phyloP scores from a whole-genome alignment of 345 rosid species.

The Hibiscus tridactylites region DNA sequence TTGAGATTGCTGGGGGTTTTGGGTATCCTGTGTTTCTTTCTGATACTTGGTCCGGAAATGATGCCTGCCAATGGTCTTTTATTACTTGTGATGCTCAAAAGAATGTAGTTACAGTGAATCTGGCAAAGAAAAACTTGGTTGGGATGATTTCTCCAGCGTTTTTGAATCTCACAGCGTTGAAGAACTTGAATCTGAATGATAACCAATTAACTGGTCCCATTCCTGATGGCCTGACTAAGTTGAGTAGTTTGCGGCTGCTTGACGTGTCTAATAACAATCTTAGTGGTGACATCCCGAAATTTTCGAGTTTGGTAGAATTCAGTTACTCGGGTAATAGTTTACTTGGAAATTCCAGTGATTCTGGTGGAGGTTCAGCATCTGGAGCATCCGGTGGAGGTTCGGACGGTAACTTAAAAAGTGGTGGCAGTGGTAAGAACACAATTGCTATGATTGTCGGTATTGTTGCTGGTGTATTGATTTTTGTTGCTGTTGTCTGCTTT shows the following conservation, averaged over 20 bases:
- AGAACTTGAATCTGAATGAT: conserved; percentile 40
- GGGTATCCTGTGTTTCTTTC: conserved; percentile 54
- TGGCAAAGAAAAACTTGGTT: conserved; percentile 34
- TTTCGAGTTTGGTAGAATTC: conserved; percentile 36
- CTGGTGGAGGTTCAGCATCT: conserved; percentile 19
- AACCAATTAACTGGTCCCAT: conserved; percentile 55
- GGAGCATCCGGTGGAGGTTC: conserved; percentile 12
- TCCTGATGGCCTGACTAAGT: conserved; percentile 45
- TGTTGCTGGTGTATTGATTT: conserved; percentile 34
- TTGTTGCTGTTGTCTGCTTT: conserved; percentile 34
- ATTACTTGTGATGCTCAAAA: conserved; percentile 39
- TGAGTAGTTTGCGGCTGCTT: conserved; percentile 37
- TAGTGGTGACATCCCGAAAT: conserved; percentile 36
- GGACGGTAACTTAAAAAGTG: conserved; percentile 15
- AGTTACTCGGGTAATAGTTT: conserved; percentile 36
- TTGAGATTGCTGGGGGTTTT: conserved; percentile 53
- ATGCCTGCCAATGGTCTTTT: conserved; percentile 58
- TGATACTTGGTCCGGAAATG: conserved; percentile 64
- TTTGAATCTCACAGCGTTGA: conserved; percentile 43
- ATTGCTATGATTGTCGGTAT: conserved; percentile 39
- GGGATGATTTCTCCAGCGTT: conserved; percentile 64
- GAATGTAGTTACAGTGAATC: conserved; percentile 35
- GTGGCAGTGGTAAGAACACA: conserved; percentile 24
- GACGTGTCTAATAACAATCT: conserved; percentile 78
- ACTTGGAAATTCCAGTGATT: conserved; percentile 23